Conservation (phyloP, 148 eudicot species). For the Hydrangea macrophylla region DNA sequence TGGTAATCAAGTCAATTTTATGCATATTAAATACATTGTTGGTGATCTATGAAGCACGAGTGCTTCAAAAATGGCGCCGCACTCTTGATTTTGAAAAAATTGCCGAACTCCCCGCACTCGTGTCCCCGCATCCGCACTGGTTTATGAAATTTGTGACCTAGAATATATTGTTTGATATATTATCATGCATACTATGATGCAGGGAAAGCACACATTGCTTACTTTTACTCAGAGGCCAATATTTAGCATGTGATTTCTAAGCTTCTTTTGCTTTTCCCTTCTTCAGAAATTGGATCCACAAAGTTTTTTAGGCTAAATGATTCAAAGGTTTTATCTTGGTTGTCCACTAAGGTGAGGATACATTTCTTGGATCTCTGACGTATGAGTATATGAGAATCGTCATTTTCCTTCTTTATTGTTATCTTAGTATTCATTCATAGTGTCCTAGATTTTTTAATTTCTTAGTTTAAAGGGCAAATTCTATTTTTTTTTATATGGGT, state of each 20-base stretch:
- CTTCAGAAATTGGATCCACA: conserved; percentile 76
- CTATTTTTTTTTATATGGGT: no score
- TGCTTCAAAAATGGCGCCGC: no score
- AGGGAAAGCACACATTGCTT: background rate
- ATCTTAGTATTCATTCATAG: no score
- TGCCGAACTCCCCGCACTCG: no score
- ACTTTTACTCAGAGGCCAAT: background rate
- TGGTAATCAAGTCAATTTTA: background rate
- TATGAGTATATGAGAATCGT: background rate
- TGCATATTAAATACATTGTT: background rate
- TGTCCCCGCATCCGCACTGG: no score
- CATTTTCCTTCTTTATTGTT: background rate
- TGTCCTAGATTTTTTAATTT: no score
- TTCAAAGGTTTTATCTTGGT: conserved; percentile 80
- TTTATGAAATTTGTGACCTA: background rate
- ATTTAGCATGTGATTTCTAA: background rate
- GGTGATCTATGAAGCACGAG: no score
- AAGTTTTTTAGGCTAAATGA: conserved; percentile 93
- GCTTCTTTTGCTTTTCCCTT: conserved; percentile 5
- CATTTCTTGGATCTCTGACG: background rate
- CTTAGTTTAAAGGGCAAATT: no score
- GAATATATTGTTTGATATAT: background rate
- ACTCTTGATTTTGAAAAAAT: no score
- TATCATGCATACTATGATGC: background rate
- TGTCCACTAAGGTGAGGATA: conserved; percentile 65